Evolutionary conservation across 2,329 filamentous ascomycete species (phyloP), one percentile per base, ranked within the genome.

Genomic region (Penicillium janthinellum): DNA sequence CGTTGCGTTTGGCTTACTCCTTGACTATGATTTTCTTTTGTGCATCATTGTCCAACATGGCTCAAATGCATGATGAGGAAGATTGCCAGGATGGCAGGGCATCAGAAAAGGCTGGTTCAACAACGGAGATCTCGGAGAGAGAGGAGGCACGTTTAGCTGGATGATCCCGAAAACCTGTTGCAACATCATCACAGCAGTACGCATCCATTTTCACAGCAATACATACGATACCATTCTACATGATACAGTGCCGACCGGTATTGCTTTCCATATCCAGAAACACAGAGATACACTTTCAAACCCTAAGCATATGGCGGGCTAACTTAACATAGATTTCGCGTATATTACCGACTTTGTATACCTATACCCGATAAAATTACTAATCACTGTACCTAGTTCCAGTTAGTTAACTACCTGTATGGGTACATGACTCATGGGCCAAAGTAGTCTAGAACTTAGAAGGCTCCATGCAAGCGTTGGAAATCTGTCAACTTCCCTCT

Each of bases 1-100:
- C 58, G 64, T 67, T 65, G 12, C 20, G 28, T 41, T 54, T 10
- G 14, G 47, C 28, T 49, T 34, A 25, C 15, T 28, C 11, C 17
- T 39, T 48, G 12, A 54, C 47, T 20, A 28, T 17, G 20, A 37
- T 5, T 48, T 45, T 42, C 20, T 22, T 48, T 15, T 44, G 38
- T 17, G 14, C 34, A 34, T 22, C 20, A 6, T 15, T 44, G 2
- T n/a, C 8, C 20, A 17, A 25, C 31, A 20, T 49, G 47, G n/a
- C 12, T 45, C 5, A 15, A 28, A 25, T 31, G 31, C 28, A 6
- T 4, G n/a, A 17, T 11, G 22, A 31, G 44, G 25, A 47, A 25
- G 31, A 31, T 10, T 20, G 10, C 14, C 44, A 31, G 2, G 28
- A n/a, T 11, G 22, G n/a, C n/a, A 15, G 4, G 31, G 47, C 31